A percentile compares a stretch with the other conserved stretches of the same genome.
phyloP scores from a whole-genome alignment of 768 basidiomycete genomes.

The Cyclocybe cylindracea region DNA sequence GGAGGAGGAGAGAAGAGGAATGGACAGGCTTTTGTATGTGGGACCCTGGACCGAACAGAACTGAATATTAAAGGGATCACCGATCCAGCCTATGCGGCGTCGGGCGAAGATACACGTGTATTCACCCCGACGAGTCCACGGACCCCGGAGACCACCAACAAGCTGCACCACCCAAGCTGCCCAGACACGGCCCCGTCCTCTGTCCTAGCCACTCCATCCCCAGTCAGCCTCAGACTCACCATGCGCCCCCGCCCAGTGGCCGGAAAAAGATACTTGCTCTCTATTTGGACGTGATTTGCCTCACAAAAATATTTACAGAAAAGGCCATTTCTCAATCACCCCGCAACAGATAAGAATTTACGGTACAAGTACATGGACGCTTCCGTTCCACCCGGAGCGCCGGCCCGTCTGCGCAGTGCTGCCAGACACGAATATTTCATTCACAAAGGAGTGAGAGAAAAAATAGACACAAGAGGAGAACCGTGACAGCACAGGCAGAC shows the following conservation, averaged over 20 bases:
- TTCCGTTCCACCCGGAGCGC: too few relatives aligned
- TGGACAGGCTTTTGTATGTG: constrained; percentile 41
- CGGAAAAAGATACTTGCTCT: too few relatives aligned
- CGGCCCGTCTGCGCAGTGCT: too few relatives aligned
- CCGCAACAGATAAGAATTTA: too few relatives aligned
- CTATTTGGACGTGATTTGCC: too few relatives aligned
- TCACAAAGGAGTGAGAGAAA: too few relatives aligned
- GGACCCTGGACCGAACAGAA: constrained; percentile 56
- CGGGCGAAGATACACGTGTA: constrained; percentile 81
- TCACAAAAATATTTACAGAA: too few relatives aligned
- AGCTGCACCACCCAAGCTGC: constrained; percentile 5
- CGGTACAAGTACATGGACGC: too few relatives aligned
- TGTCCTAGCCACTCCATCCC: constrained; percentile 1
- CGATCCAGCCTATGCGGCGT: constrained; percentile 36
- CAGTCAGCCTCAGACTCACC: not conserved
- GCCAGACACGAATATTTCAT: too few relatives aligned
- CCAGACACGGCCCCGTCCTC: constrained; percentile 4
- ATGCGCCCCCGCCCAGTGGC: not conserved
- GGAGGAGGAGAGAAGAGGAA: constrained; percentile 20
- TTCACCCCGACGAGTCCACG: constrained; percentile 46
- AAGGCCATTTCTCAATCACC: too few relatives aligned
- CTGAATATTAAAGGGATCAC: constrained; percentile 51
- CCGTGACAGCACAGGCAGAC: too few relatives aligned
- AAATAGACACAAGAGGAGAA: too few relatives aligned
- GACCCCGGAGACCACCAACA: constrained; percentile 15